Evolutionary conservation across 2,329 filamentous ascomycete genomes (phyloP).

Genomic region (Neocucurbitaria cava): DNA sequence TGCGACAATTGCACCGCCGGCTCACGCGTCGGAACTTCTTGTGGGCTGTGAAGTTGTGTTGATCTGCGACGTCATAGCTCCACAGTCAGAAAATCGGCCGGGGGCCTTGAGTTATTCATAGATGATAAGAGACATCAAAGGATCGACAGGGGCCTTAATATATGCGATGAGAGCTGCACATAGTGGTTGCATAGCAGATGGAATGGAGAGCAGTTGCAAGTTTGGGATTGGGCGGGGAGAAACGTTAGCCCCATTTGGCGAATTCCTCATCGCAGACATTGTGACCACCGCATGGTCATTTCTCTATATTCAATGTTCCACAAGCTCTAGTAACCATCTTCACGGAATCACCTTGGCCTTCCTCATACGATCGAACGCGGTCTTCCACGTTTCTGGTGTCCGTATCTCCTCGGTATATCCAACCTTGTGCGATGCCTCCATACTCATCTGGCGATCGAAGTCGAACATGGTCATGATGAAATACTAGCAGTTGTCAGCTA

Average conservation of each 20-base stretch:
- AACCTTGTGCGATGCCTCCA: slow-evolving; percentile 48
- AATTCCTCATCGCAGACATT: background rate
- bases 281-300: background rate
- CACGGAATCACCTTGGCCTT: slow-evolving; percentile 51
- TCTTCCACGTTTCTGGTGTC: slow-evolving; percentile 52
- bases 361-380: slow-evolving; percentile 53
- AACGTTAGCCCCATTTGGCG: too few species aligned
- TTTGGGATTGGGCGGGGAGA: too few species aligned
- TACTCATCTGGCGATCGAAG: slow-evolving; percentile 58
- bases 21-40: background rate
- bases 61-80: slow-evolving; percentile 11
- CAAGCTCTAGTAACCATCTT: background rate
- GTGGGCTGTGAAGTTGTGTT: background rate
- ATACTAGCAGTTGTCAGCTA: slow-evolving; percentile 25
- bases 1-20: background rate
- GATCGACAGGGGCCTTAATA: background rate
- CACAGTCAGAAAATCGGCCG: background rate
- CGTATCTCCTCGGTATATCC: slow-evolving; percentile 50
- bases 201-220: too few species aligned
- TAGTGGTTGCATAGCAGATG: background rate
- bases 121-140: background rate
- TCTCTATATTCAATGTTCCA: background rate
- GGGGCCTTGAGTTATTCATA: slow-evolving; percentile 6
- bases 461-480: slow-evolving; percentile 50
- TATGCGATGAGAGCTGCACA: background rate